Base-by-base conservation (phyloP, 164 flowering plant genomes). In the Dillenia suffruticosa region DNA sequence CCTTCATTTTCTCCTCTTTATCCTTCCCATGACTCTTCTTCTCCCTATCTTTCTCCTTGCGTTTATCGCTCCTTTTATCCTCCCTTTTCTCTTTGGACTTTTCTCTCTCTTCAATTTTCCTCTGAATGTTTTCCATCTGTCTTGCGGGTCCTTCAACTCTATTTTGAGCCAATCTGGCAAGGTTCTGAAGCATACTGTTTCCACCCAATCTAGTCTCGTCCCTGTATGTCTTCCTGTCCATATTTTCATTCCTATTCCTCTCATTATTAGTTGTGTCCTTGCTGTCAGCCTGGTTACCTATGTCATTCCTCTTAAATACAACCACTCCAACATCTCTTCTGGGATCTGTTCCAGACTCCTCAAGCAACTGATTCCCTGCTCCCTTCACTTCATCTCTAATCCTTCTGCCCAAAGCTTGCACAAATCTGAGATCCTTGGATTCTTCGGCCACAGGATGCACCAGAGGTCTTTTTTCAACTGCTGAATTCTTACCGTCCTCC, bases 351-450 rank as follows among this genome's bases (percentile, higher is more conserved):
- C 51, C 44, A 71, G 63, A 46, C 49, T 67, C 74, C 63, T 79
- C 75, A 66, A 58, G 69, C 73, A 63, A 56, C 49, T 74, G 81
- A 53, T 46, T 76, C 50, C 66, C 77, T 24, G 59, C 46, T 16
- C 74, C 80, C 59, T 57, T 57, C 10, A 57, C 82, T 53, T 79
- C 85, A 79, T 79, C 79, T 56, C 75, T 75, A 57, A 78, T 71
- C 70, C 83, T 78, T 64, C 79, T 71, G 9, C 66, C 80, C 72
- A 82, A 68, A 63, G 78, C 89, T 72, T 67, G 74, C 63, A 72
- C 69, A 66, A 74, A 69, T 56, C 76, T 82, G 26, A 82, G 69
- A 59, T 72, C 75, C 57, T 74, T 72, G 44, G 32, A 61, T 45
- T 66, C 75, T 54, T 57, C 65, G 40, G 59, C 70, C 51, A 60